phyloP scores from a whole-genome alignment of 2,329 filamentous ascomycete species.

The Monosporascus sp. region DNA sequence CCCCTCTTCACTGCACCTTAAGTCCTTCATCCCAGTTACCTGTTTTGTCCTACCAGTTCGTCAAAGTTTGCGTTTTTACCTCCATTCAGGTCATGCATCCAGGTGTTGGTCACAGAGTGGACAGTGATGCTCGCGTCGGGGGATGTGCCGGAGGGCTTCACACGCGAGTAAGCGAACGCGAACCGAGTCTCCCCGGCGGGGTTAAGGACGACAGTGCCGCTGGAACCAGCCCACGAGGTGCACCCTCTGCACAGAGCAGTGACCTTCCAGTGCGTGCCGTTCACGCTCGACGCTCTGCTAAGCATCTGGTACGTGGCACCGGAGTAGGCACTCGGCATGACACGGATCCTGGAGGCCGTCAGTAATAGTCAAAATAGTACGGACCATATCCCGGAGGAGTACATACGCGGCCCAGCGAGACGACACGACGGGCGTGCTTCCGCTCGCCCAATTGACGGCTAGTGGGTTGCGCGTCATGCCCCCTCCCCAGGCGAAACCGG shows the following conservation, averaged over 20 bases:
- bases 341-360: constrained; percentile 26
- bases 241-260: constrained; percentile 34
- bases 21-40: constrained; percentile 2
- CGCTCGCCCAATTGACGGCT: constrained; percentile 39
- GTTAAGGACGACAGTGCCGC: constrained; percentile 53
- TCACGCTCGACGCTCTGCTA: constrained; percentile 31
- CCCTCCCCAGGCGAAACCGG: constrained; percentile 44
- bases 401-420: constrained; percentile 41
- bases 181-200: constrained; percentile 91
- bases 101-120: constrained; percentile 25
- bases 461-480: constrained; percentile 44
- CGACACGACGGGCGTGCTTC: constrained; percentile 33
- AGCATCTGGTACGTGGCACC: constrained; percentile 28
- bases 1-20: neutral
- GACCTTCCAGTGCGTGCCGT: constrained; percentile 36
- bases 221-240: constrained; percentile 26
- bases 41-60: constrained; percentile 20
- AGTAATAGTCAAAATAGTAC: neutral
- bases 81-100: constrained; percentile 26
- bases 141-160: constrained; percentile 17
- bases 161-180: constrained; percentile 33
- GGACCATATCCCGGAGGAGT: neutral
- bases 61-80: constrained; percentile 23
- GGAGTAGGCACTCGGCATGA: constrained; percentile 25
- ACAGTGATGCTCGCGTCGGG: constrained; percentile 18